phyloP scores from a whole-genome alignment of 192 early-diverging fungal genomes.

The Coemansia sp. region DNA sequence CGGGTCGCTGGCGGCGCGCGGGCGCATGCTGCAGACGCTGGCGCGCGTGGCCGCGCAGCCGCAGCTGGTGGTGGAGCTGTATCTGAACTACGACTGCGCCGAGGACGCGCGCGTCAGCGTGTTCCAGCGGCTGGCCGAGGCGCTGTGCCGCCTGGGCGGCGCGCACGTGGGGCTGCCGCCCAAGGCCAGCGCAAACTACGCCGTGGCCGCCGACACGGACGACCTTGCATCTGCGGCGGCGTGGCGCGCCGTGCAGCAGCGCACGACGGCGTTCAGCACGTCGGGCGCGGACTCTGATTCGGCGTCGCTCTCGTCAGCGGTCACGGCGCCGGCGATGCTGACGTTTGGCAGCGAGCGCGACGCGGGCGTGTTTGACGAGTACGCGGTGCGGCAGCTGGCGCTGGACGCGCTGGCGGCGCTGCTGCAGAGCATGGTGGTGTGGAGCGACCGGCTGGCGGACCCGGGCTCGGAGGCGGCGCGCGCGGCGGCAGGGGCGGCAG shows the following conservation, averaged over 20 bases:
- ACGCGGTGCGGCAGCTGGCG: constrained; percentile 57
- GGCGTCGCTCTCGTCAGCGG: constrained; percentile 10
- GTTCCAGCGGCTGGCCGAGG: constrained; percentile 80
- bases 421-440: constrained; percentile 64
- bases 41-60: constrained; percentile 68
- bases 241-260: constrained; percentile 49
- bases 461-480: neutral
- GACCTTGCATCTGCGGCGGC: constrained; percentile 20
- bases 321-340: constrained; percentile 16
- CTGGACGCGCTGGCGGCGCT: constrained; percentile 62
- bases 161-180: constrained; percentile 14
- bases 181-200: constrained; percentile 28
- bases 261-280: constrained; percentile 35
- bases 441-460: constrained; percentile 56
- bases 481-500: constrained; percentile 8
- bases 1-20: constrained; percentile 64
- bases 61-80: constrained; percentile 83
- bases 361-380: constrained; percentile 28
- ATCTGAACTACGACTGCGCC: constrained; percentile 94
- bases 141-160: constrained; percentile 34
- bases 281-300: neutral
- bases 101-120: constrained; percentile 80
- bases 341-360: constrained; percentile 11
- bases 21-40: constrained; percentile 70
- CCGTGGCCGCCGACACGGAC: constrained; percentile 17